These are phyloP conservation scores for Dactylella cylindrospora DNA, from an alignment of 2,329 filamentous ascomycete species.

Conservation along the genomic window DNA sequence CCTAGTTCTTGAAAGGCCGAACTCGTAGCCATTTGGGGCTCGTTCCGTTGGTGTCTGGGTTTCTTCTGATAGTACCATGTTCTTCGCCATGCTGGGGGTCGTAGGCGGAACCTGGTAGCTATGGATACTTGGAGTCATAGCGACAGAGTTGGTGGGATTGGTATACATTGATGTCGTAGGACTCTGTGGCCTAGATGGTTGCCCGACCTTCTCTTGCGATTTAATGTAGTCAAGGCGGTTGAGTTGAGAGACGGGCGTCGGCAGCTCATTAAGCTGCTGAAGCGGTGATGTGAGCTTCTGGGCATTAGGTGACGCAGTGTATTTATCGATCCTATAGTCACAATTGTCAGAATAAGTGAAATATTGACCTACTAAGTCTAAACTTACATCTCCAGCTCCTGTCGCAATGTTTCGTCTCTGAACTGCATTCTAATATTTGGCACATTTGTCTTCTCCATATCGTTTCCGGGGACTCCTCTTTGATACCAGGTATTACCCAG, in stretches of 20 bases:
- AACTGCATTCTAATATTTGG: constrained; percentile 90
- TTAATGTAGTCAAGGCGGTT: constrained; percentile 24
- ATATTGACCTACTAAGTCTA: neutral
- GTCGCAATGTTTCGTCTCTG: constrained; percentile 77
- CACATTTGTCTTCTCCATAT: constrained; percentile 94
- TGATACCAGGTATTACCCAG: constrained; percentile 75
- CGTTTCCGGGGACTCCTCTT: constrained; percentile 80
- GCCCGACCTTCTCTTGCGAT: constrained; percentile 4
- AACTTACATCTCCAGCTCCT: constrained; percentile 80
- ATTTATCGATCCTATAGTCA: constrained; percentile 33
- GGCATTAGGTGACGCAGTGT: constrained; percentile 25
- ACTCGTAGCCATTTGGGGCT: constrained; percentile 5
- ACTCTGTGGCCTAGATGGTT: constrained; percentile 46
- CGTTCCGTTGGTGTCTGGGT: constrained; percentile 8
- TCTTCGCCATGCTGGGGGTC: constrained; percentile 31
- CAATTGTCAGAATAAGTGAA: neutral
- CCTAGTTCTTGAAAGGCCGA: constrained; percentile 18
- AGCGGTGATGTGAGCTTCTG: constrained; percentile 28
- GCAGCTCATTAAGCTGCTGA: constrained; percentile 6
- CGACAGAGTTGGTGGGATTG: constrained; percentile 44
- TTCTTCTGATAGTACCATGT: constrained; percentile 4
- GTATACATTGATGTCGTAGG: constrained; percentile 48
- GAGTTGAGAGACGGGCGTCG: constrained; percentile 4
- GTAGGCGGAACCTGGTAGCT: constrained; percentile 32
- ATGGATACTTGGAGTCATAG: constrained; percentile 41